Percentiles rank a stretch among this genome's conserved stretches.
phyloP scores from a whole-genome alignment of 495 filamentous ascomycete genomes.

The Aspergillus ellipticus region DNA sequence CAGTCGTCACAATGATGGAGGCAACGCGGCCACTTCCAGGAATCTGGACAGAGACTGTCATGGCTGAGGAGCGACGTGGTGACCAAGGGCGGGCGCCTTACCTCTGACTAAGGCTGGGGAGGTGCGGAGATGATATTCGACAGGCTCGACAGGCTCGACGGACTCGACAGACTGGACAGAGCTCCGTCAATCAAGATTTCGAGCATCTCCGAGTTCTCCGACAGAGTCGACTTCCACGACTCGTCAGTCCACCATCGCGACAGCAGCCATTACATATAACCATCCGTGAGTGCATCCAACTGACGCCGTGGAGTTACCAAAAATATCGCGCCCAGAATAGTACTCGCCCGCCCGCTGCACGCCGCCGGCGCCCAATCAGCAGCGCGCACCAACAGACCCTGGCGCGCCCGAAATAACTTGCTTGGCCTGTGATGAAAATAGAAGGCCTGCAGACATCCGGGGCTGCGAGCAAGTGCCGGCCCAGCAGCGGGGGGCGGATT shows the following conservation, averaged over 20 bases:
- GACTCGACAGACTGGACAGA: no score
- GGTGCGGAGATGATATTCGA: no score
- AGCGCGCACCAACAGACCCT: background rate
- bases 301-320: slow-evolving; percentile 1
- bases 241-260: background rate
- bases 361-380: background rate
- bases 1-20: background rate
- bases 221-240: no score
- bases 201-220: no score
- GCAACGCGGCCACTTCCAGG: no score
- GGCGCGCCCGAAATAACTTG: slow-evolving; percentile 9
- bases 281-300: background rate
- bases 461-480: background rate
- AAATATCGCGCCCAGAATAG: slow-evolving; percentile 7
- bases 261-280: background rate
- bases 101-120: no score
- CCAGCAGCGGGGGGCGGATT: no score
- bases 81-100: no score
- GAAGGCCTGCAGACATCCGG: slow-evolving; percentile 8
- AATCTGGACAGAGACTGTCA: no score
- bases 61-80: no score
- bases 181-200: no score
- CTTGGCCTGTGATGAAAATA: slow-evolving; percentile 12
- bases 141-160: no score
- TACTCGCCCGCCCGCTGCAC: background rate